Conservation (phyloP, 768 basidiomycete species). For the Mycena epipterygia region DNA sequence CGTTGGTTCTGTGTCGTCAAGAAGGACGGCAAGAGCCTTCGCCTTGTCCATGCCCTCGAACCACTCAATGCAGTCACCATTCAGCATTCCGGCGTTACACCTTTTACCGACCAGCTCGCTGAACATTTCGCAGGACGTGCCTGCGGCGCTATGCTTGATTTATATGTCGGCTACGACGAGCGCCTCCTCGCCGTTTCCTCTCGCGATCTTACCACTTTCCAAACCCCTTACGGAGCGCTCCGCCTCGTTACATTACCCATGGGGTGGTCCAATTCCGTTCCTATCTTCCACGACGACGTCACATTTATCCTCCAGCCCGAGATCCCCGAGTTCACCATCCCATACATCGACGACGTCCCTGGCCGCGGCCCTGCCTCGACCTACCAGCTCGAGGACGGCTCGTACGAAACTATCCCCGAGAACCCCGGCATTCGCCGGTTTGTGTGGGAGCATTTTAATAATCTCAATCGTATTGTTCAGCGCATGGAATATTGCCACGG, state of each 20-base stretch:
- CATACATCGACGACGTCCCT: constrained; percentile 31
- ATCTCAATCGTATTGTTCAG: constrained; percentile 52
- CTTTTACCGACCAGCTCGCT: constrained; percentile 20
- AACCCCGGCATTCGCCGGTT: constrained; percentile 47
- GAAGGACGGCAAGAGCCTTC: constrained; percentile 32
- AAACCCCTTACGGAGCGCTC: constrained; percentile 40
- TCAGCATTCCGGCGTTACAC: constrained; percentile 33
- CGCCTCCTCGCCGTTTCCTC: constrained; percentile 39
- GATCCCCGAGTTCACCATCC: constrained; percentile 20
- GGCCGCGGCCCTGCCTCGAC: constrained; percentile 12
- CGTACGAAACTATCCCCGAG: constrained; percentile 36
- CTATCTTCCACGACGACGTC: constrained; percentile 14
- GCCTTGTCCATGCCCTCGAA: constrained; percentile 37
- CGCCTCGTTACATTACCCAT: constrained; percentile 43
- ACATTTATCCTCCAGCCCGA: constrained; percentile 3
- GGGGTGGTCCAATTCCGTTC: constrained; percentile 43
- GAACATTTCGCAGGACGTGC: constrained; percentile 7
- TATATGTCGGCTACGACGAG: constrained; percentile 47
- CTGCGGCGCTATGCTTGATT: constrained; percentile 31
- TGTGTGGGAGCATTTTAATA: constrained; percentile 52
- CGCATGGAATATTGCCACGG: neutral
- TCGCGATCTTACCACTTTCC: constrained; percentile 49
- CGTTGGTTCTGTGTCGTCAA: constrained; percentile 34
- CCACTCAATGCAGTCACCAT: constrained; percentile 36
- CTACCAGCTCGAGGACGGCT: neutral